phyloP scores from a whole-genome alignment of 208 protist genomes.

The Wallacemonas sp. region DNA sequence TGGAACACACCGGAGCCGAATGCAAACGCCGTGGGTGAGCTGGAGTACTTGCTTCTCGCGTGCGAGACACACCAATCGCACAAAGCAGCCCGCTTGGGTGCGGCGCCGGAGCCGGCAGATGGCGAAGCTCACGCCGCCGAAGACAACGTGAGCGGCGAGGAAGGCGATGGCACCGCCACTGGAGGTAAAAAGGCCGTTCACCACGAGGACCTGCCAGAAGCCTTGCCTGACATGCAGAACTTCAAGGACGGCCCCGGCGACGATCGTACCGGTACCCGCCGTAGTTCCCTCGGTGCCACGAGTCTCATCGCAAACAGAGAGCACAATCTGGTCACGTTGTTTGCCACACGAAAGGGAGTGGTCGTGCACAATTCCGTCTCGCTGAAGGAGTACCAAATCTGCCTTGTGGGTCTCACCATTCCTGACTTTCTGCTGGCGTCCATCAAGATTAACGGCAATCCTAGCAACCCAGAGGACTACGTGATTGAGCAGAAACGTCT shows the following conservation, averaged over 20 bases:
- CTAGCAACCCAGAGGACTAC: constrained; percentile 80
- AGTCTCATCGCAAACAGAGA: constrained; percentile 60
- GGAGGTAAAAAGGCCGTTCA: constrained; percentile 6
- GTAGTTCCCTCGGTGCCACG: constrained; percentile 52
- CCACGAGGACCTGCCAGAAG: constrained; percentile 62
- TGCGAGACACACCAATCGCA: constrained; percentile 83
- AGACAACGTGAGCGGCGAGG: not conserved
- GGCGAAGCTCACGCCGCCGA: not conserved
- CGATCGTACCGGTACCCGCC: constrained; percentile 22
- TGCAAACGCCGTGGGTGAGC: constrained; percentile 78
- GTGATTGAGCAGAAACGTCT: constrained; percentile 90
- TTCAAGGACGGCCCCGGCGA: constrained; percentile 61
- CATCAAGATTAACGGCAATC: constrained; percentile 78
- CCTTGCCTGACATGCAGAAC: constrained; percentile 84
- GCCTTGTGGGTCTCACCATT: constrained; percentile 90
- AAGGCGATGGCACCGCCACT: constrained; percentile 1
- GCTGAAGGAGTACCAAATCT: constrained; percentile 83
- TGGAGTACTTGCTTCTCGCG: constrained; percentile 86
- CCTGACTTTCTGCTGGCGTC: constrained; percentile 91
- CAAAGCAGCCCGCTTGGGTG: not conserved
- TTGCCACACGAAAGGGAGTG: constrained; percentile 77
- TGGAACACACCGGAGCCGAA: constrained; percentile 91
- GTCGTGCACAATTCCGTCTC: constrained; percentile 81
- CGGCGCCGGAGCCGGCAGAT: not conserved
- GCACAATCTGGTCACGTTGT: constrained; percentile 89